phyloP scores from a whole-genome alignment of 371 early-diverging fungal species.

The Lichtheimia ornata region DNA sequence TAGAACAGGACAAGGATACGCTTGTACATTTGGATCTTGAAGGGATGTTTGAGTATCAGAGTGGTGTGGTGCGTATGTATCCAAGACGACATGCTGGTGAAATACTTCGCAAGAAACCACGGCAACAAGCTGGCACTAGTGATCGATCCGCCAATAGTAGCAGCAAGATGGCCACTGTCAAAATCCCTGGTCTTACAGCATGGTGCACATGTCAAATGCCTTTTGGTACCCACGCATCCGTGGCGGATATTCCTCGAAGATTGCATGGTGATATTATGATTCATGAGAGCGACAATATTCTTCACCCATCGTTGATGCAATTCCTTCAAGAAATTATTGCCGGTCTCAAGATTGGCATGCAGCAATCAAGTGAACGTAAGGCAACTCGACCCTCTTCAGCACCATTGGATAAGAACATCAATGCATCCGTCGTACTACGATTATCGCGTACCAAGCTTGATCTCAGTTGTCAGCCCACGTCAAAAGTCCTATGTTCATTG shows the following conservation, averaged over 20 bases:
- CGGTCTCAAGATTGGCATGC: constrained; percentile 68
- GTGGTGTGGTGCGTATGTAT: constrained; percentile 55
- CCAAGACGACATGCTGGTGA: constrained; percentile 48
- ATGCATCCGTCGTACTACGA: constrained; percentile 52
- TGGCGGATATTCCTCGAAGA: constrained; percentile 44
- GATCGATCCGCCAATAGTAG: constrained; percentile 10
- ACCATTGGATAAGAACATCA: constrained; percentile 24
- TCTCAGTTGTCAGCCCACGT: constrained; percentile 76
- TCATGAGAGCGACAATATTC: constrained; percentile 73
- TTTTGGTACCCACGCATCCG: constrained; percentile 50
- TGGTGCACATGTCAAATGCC: constrained; percentile 65
- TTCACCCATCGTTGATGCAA: constrained; percentile 76
- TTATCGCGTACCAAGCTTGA: constrained; percentile 71
- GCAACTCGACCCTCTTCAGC: constrained; percentile 17
- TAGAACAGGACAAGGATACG: background rate
- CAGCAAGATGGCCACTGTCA: constrained; percentile 59
- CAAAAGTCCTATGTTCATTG: constrained; percentile 75
- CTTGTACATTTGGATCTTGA: constrained; percentile 38
- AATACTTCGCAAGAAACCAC: constrained; percentile 16
- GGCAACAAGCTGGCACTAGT: background rate
- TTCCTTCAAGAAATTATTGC: constrained; percentile 71
- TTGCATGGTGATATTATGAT: constrained; percentile 72
- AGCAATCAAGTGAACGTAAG: constrained; percentile 50
- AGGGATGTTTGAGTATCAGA: constrained; percentile 41
- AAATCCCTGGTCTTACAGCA: constrained; percentile 70